These are phyloP conservation scores for Prinsepia uniflora DNA, from an alignment of 306 rosid species.

Conservation along the genomic window DNA sequence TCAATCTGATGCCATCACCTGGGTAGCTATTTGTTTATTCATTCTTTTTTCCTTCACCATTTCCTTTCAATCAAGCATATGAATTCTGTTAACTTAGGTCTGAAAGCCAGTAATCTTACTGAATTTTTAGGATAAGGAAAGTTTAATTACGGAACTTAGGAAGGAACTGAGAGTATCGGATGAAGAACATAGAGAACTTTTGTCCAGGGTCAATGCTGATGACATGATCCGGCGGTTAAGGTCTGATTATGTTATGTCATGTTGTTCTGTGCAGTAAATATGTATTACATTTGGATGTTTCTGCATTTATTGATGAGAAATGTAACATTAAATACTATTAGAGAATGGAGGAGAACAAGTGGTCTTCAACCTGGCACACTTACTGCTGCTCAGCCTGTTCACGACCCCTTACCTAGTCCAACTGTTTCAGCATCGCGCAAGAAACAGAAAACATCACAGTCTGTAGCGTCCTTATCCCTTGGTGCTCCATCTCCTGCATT, in stretches of 20 bases:
- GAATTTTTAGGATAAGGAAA: slow-evolving; percentile 43
- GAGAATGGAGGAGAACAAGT: slow-evolving; percentile 93
- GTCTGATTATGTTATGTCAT: slow-evolving; percentile 28
- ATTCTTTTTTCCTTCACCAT: background rate
- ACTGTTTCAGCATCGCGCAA: slow-evolving; percentile 81
- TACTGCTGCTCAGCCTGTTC: slow-evolving; percentile 65
- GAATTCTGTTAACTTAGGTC: background rate
- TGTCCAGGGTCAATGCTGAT: slow-evolving; percentile 46
- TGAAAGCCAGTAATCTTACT: slow-evolving; percentile 4
- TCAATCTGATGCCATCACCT: slow-evolving; percentile 55
- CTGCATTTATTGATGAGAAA: slow-evolving; percentile 14
- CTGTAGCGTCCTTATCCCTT: slow-evolving; percentile 47
- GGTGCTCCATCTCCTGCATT: slow-evolving; percentile 53
- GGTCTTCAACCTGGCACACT: slow-evolving; percentile 58
- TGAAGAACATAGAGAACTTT: slow-evolving; percentile 54
- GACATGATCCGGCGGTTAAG: slow-evolving; percentile 46
- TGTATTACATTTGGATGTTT: slow-evolving; percentile 4
- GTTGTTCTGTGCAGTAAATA: slow-evolving; percentile 7
- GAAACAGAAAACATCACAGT: slow-evolving; percentile 80
- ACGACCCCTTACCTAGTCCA: slow-evolving; percentile 74
- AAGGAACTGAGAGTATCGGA: slow-evolving; percentile 56
- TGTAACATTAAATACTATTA: slow-evolving; percentile 26
- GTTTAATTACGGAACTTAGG: slow-evolving; percentile 47
- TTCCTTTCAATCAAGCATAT: background rate
- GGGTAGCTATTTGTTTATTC: slow-evolving; percentile 35